Evolutionary conservation across 2,329 filamentous ascomycete species (phyloP).

Genomic region (Falciphora oryzae): DNA sequence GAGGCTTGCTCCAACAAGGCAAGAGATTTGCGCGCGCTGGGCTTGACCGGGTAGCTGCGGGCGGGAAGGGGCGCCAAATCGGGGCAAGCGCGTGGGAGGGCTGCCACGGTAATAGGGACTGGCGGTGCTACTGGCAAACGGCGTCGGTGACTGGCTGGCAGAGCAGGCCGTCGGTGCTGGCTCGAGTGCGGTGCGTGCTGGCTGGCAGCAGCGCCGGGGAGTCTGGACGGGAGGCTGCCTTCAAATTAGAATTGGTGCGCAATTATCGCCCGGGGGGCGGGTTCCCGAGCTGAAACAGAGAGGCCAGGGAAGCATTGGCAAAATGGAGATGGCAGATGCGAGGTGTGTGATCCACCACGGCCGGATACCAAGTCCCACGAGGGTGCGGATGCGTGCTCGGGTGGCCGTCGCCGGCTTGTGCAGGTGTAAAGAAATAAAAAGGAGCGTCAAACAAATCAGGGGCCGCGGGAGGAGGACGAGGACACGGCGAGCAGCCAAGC

Average conservation of each 20-base stretch:
- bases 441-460: not conserved
- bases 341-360: slow-evolving; percentile 12
- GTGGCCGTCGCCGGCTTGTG: not conserved
- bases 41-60: not conserved
- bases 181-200: slow-evolving; percentile 7
- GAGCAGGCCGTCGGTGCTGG: slow-evolving; percentile 5
- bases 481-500: not conserved
- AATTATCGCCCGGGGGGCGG: slow-evolving; percentile 2
- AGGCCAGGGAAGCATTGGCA: slow-evolving; percentile 10
- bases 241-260: slow-evolving; percentile 8
- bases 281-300: slow-evolving; percentile 11
- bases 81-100: not conserved
- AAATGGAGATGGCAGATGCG: slow-evolving; percentile 9
- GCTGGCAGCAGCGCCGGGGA: slow-evolving; percentile 1
- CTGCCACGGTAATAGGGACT: not conserved
- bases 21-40: slow-evolving; percentile 1
- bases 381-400: not conserved
- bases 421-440: not conserved
- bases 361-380: not conserved
- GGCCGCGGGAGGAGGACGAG: not conserved
- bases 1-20: not conserved
- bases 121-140: not conserved
- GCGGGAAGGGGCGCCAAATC: not conserved
- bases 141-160: not conserved
- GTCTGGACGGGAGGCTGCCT: slow-evolving; percentile 11